Evolutionary conservation across 148 eudicot species (phyloP), one percentile per base, ranked within the genome.

Genomic region (Camellia japonica): DNA sequence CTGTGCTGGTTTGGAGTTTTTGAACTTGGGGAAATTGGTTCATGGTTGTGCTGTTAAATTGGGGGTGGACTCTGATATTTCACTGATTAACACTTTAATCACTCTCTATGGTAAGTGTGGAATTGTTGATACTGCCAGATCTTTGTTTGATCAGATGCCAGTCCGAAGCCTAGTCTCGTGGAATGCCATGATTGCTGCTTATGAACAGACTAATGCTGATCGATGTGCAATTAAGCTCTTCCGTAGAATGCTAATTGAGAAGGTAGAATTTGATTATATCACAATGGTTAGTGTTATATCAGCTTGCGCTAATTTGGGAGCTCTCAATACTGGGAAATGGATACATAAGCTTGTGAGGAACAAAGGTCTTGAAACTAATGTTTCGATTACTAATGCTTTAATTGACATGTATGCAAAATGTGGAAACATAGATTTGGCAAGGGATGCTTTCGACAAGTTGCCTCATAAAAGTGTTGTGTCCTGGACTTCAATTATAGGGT

Each of bases 151-250:
- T 74, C 71, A 30, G 68, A 78, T 84, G 76, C 20, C 20, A 12
- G 71, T 49, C 19, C 68, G 79, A 52, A 78, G 20, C 80, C 54
- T 81, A 51, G 78, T 86, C 47, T 86, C 89, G 6, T 86, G 86
- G 89, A 86, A 76, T 66, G 71, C 83, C 15, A 81, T 86, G 83
- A 80, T 83, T 64, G 79, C 83, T 43, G 68, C 78, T 23, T 83
- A 83, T 81, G 82, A 73, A 20, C 78, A 80, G 78, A 81, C 81
- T 42, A 79, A 79, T 15, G 63, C 54, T 3, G 20, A 47, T 76
- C 78, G 60, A 13, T 46, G 72, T 59, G 83, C 80, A 38, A 71
- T 84, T 46, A 67, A 51, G 68, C 72, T 76, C 30, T 75, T 83
- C 54, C 78, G 18, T 3, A 77, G 54, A 47, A 76, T 84, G 83